Base-by-base conservation (phyloP, 768 basidiomycete genomes). In the Tubosaeta sp. region DNA sequence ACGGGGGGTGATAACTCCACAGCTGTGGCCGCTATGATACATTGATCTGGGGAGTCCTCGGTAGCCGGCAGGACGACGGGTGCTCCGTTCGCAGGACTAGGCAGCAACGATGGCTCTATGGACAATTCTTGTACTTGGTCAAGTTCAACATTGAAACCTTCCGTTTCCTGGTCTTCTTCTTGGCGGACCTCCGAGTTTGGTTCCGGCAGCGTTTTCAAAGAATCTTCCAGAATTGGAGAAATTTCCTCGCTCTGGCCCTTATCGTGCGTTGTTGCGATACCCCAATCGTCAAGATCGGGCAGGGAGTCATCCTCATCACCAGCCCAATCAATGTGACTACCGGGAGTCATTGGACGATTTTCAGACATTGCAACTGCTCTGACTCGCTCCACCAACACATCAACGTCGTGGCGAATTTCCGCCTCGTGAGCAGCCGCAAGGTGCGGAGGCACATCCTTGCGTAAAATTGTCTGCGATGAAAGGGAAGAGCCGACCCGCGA, bases 231-330 rank as follows among this genome's bases (percentile, higher is more conserved):
- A 49, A 88, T 85, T 1, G 87, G 86, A 3, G 87, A 87, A 43
- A 87, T 85, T 50, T 73, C 69, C 42, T 76, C 75, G 42, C 48
- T 58, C 37, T 65, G 59, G 66, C 61, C 63, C 64, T 67, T 55
- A 58, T 68, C 50, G 50, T 70, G 67, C 17, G 67, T 69, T 16
- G 82, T 74, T 17, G 75, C 75, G 42, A 90, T 79, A 17, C 85
- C 88, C 91, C 91, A 93, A 63, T 93, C 91, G 64, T 92, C 82
- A 26, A 93, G 75, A 68, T 90, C 88, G 6, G 91, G 90, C 2
- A 93, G 73, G 55, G 79, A 83, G 54, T 81, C 80, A 56, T 92
- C 89, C 51, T 93, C 90, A 58, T 91, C 88, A 33, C 85, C 86
- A 38, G 91, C 91, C 91, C 91, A 93, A 68, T 92, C 89, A 52